Conservation (phyloP, 345 rosid genomes). For the Citrus inodora region DNA sequence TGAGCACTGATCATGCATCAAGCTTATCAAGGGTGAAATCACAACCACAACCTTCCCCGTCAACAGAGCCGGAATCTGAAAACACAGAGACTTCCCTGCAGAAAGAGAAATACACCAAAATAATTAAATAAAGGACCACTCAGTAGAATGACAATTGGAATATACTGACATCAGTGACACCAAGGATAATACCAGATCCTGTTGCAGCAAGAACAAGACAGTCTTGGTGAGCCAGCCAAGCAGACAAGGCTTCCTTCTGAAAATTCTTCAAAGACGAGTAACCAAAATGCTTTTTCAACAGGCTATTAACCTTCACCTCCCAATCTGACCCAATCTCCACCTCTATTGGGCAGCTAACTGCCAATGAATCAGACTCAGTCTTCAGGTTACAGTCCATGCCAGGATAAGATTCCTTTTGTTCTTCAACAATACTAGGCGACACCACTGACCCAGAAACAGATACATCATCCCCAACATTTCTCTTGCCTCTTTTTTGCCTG, state of each 20-base stretch:
- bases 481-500: constrained; percentile 28
- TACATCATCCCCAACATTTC: constrained; percentile 10
- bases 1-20: constrained; percentile 95
- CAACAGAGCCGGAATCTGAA: constrained; percentile 83
- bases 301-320: constrained; percentile 49
- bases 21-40: constrained; percentile 86
- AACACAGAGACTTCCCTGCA: constrained; percentile 87
- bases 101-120: constrained; percentile 5
- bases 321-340: constrained; percentile 39
- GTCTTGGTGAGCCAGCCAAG: constrained; percentile 68
- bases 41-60: constrained; percentile 83
- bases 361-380: constrained; percentile 13
- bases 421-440: constrained; percentile 21
- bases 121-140: not conserved
- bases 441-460: constrained; percentile 23
- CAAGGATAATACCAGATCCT: constrained; percentile 61
- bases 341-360: constrained; percentile 26
- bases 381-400: constrained; percentile 6
- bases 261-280: constrained; percentile 58
- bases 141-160: not conserved
- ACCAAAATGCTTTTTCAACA: constrained; percentile 61
- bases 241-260: constrained; percentile 74
- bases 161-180: constrained; percentile 1
- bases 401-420: constrained; percentile 2
- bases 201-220: constrained; percentile 92